Conservation (phyloP, 768 basidiomycete genomes). For the Trametes cinnabarina region DNA sequence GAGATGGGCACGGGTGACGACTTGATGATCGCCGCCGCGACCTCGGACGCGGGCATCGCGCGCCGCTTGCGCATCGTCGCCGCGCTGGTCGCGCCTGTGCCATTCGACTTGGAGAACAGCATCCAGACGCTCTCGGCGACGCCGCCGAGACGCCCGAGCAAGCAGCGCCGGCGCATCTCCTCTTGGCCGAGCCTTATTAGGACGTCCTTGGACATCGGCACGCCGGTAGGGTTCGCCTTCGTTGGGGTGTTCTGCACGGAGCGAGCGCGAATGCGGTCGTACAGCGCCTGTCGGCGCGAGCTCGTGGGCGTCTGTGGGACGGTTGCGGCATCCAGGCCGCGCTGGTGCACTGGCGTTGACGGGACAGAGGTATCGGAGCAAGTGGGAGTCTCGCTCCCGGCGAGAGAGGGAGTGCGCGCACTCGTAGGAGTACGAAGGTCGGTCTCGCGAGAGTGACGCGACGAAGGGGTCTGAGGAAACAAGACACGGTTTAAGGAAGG, state of each 20-base stretch:
- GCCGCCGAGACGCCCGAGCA: conserved; percentile 73
- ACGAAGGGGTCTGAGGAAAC: conserved; percentile 68
- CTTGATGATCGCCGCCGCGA: conserved; percentile 67
- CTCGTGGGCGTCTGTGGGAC: conserved; percentile 68
- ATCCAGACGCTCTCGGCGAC: conserved; percentile 91
- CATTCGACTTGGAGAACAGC: conserved; percentile 69
- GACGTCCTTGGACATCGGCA: conserved; percentile 59
- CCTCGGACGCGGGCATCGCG: conserved; percentile 64
- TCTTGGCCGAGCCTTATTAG: conserved; percentile 73
- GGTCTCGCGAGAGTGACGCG: conserved; percentile 37
- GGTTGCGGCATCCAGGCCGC: conserved; percentile 51
- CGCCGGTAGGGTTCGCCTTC: conserved; percentile 46
- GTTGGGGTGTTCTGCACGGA: conserved; percentile 68
- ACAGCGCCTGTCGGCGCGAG: conserved; percentile 75
- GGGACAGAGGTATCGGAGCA: conserved; percentile 47
- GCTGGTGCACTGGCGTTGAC: conserved; percentile 66
- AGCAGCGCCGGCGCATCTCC: conserved; percentile 70
- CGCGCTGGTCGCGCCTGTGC: conserved; percentile 41
- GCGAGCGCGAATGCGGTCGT: conserved; percentile 74
- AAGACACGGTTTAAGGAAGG: conserved; percentile 32
- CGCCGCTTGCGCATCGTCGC: conserved; percentile 67
- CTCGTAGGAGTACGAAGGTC: conserved; percentile 17
- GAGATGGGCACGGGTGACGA: conserved; percentile 82
- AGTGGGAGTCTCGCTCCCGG: conserved; percentile 46
- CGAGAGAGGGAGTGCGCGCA: conserved; percentile 20